Conservation (phyloP, 192 early-diverging fungal species). For the Coemansia umbellata region DNA sequence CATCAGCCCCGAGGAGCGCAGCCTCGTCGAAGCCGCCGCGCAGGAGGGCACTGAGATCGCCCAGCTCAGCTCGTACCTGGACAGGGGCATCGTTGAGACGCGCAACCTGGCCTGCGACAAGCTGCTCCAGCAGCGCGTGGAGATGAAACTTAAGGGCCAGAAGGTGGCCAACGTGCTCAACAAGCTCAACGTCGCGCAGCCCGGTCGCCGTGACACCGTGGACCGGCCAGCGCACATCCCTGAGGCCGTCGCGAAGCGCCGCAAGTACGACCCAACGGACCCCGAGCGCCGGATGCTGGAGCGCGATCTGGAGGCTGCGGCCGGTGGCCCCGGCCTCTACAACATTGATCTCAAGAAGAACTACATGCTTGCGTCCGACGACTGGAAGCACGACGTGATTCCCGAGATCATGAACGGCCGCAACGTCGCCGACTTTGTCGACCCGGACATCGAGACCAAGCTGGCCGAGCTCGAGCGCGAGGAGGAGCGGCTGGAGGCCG, state of each 20-base stretch:
- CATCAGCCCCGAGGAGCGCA: constrained; percentile 65
- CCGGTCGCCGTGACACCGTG: constrained; percentile 78
- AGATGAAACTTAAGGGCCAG: constrained; percentile 87
- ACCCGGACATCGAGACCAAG: constrained; percentile 95
- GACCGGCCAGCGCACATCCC: constrained; percentile 84
- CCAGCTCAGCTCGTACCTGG: constrained; percentile 87
- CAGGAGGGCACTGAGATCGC: constrained; percentile 68
- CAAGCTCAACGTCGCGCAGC: constrained; percentile 92
- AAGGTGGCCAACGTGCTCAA: constrained; percentile 93
- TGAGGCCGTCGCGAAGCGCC: constrained; percentile 58
- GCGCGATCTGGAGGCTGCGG: constrained; percentile 83
- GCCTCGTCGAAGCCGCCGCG: constrained; percentile 69
- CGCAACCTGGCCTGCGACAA: constrained; percentile 91
- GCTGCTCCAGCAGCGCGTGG: constrained; percentile 87
- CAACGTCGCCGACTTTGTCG: constrained; percentile 98
- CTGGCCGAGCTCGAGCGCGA: constrained; percentile 94
- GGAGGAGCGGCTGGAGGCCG: constrained; percentile 90
- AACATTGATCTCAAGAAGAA: constrained; percentile 92
- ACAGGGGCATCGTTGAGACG: constrained; percentile 97
- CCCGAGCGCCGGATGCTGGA: constrained; percentile 81
- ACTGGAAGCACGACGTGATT: constrained; percentile 97
- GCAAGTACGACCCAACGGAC: constrained; percentile 76
- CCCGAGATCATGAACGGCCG: constrained; percentile 99
- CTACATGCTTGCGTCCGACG: constrained; percentile 77
- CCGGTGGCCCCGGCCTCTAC: constrained; percentile 96